Conservation (phyloP, 2,329 filamentous ascomycete species). For the Coccinonectria pachysandricola region DNA sequence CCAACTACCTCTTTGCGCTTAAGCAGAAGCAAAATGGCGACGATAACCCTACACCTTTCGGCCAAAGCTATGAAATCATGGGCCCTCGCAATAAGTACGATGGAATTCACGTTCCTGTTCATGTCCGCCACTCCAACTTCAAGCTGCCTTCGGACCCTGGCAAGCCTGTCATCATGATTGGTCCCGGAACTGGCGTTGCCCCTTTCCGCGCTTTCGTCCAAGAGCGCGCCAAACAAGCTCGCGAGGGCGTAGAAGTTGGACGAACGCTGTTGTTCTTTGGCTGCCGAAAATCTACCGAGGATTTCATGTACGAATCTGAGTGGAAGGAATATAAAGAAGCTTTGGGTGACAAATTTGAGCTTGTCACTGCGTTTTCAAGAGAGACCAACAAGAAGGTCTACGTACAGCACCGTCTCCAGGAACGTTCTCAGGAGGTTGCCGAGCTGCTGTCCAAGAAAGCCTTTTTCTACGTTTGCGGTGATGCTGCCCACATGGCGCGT, state of each 20-base stretch:
- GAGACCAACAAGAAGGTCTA: conserved; percentile 84
- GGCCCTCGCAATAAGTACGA: conserved; percentile 97
- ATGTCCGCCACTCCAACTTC: conserved; percentile 97
- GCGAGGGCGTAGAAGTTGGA: conserved; percentile 72
- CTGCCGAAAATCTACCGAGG: conserved; percentile 77
- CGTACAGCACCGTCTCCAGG: conserved; percentile 85
- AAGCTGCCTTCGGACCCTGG: conserved; percentile 92
- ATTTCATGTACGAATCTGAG: conserved; percentile 85
- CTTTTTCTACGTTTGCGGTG: conserved; percentile 96
- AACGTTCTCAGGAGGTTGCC: conserved; percentile 75
- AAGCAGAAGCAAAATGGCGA: conserved; percentile 96
- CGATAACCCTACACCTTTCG: conserved; percentile 68
- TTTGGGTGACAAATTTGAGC: conserved; percentile 79
- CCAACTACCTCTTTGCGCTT: conserved; percentile 89
- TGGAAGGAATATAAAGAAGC: conserved; percentile 82
- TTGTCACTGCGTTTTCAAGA: conserved; percentile 93
- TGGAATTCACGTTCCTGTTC: conserved; percentile 86
- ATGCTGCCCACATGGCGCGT: conserved; percentile 93
- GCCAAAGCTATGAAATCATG: conserved; percentile 73
- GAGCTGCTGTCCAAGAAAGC: conserved; percentile 76
- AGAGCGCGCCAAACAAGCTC: conserved; percentile 76
- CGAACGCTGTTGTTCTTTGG: conserved; percentile 90
- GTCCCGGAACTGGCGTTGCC: conserved; percentile 90
- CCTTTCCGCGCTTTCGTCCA: conserved; percentile 95
- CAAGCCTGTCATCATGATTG: conserved; percentile 92